Percentiles rank a stretch among this genome's conserved stretches.
These are phyloP conservation scores for Ophiostoma ips DNA, from an alignment of 2,329 filamentous ascomycete genomes.

Conservation along the genomic window DNA sequence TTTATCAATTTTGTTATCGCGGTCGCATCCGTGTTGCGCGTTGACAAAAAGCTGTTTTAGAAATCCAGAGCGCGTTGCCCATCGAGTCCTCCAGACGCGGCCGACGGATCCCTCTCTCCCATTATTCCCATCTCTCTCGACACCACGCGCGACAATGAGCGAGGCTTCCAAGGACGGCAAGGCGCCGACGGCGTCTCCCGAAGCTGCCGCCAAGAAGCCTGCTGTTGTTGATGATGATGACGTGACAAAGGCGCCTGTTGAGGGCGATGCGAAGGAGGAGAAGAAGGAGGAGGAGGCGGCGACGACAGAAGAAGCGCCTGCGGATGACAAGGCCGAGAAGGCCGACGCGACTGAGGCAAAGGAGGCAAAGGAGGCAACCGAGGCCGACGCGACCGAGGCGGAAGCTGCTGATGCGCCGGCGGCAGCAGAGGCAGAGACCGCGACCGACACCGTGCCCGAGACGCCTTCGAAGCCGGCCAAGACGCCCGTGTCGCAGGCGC, in stretches of 20 bases:
- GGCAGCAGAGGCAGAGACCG: conserved; percentile 15
- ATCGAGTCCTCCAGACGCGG: background rate
- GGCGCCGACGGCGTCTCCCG: conserved; percentile 2
- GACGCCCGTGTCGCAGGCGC: conserved; percentile 30
- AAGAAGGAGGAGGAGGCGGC: conserved; percentile 39
- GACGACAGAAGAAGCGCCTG: background rate
- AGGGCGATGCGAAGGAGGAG: conserved; percentile 39
- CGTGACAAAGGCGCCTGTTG: conserved; percentile 14
- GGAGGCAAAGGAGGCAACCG: conserved; percentile 12
- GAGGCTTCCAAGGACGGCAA: conserved; percentile 10
- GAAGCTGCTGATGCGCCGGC: conserved; percentile 16
- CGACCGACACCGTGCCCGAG: conserved; percentile 21
- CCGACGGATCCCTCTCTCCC: background rate
- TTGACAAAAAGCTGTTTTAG: too few relatives aligned
- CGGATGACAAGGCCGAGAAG: conserved; percentile 18
- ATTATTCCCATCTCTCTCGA: background rate
- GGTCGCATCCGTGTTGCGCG: background rate
- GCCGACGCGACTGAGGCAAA: conserved; percentile 17
- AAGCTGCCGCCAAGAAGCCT: conserved; percentile 8
- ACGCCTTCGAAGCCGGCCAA: conserved; percentile 18
- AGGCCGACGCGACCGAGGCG: conserved; percentile 21
- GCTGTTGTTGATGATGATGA: conserved; percentile 2
- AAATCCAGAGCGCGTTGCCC: background rate
- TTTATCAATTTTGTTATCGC: background rate
- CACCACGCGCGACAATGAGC: conserved; percentile 7